These are phyloP conservation scores for Pseudoneurospora amorphoporcata DNA, from an alignment of 495 filamentous ascomycete genomes.

Conservation along the genomic window DNA sequence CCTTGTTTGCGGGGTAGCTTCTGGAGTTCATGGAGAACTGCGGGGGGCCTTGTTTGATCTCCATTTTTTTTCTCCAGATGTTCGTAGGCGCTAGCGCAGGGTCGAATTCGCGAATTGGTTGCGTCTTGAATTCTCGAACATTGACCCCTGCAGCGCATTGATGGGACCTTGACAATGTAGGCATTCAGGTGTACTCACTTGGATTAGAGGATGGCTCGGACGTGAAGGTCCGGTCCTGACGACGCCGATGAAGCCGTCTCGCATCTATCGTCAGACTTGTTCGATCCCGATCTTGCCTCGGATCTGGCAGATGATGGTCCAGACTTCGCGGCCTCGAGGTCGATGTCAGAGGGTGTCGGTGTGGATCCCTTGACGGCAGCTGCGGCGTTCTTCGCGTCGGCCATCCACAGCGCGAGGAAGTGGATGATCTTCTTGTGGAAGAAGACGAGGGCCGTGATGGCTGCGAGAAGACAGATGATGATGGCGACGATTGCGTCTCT, in stretches of 20 bases:
- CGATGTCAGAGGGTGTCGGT: background rate
- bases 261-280: background rate
- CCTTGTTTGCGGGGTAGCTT: background rate
- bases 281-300: background rate
- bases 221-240: background rate
- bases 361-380: background rate
- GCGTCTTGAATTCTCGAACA: background rate
- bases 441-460: conserved; percentile 1
- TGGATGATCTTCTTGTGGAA: conserved; percentile 5
- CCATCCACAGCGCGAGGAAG: background rate
- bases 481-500: conserved; percentile 5
- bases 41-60: background rate
- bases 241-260: background rate
- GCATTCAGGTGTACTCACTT: background rate
- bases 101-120: background rate
- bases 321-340: background rate
- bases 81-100: background rate
- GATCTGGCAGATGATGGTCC: background rate
- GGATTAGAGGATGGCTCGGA: background rate
- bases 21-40: background rate
- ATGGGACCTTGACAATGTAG: background rate
- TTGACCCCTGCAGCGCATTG: background rate
- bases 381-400: background rate
- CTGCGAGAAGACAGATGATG: conserved; percentile 5
- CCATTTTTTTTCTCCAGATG: background rate